phyloP scores from a whole-genome alignment of 345 rosid genomes.

The Hibiscus mutabilis region DNA sequence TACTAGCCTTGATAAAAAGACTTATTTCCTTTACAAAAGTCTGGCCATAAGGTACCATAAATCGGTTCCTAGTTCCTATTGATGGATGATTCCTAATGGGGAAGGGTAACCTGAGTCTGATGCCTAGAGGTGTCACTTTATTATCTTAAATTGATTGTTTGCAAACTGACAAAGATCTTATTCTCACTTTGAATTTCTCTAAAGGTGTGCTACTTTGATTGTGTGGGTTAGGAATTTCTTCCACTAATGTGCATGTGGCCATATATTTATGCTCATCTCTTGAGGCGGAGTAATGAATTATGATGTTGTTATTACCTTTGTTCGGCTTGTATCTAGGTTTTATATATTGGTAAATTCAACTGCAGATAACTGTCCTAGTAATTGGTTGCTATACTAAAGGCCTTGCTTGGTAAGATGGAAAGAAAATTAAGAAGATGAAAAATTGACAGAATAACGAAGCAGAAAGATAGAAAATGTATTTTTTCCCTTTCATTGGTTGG shows the following conservation, averaged over 20 bases:
- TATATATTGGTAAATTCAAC: not conserved
- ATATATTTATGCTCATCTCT: not conserved
- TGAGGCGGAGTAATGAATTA: not conserved
- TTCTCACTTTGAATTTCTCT: not conserved
- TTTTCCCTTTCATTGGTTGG: too few relatives aligned
- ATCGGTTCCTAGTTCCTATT: not conserved
- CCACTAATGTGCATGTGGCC: not conserved
- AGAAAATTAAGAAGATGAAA: too few relatives aligned
- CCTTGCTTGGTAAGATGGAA: too few relatives aligned
- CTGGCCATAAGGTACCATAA: not conserved
- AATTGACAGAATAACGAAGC: too few relatives aligned
- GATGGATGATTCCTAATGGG: not conserved
- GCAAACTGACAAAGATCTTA: not conserved
- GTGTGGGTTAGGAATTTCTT: not conserved
- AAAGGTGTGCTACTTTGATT: not conserved
- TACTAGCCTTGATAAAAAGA: not conserved
- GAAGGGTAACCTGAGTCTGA: not conserved
- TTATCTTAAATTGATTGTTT: not conserved
- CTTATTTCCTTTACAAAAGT: not conserved
- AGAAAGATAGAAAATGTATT: too few relatives aligned
- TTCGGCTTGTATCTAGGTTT: slow-evolving; percentile 1
- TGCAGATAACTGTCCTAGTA: not conserved
- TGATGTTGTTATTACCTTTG: not conserved
- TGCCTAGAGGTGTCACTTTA: not conserved
- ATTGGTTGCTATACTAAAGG: not conserved